Percentiles rank a stretch among this genome's conserved stretches.
phyloP scores from a whole-genome alignment of 2,329 filamentous ascomycete genomes.

The Tothia fuscella region DNA sequence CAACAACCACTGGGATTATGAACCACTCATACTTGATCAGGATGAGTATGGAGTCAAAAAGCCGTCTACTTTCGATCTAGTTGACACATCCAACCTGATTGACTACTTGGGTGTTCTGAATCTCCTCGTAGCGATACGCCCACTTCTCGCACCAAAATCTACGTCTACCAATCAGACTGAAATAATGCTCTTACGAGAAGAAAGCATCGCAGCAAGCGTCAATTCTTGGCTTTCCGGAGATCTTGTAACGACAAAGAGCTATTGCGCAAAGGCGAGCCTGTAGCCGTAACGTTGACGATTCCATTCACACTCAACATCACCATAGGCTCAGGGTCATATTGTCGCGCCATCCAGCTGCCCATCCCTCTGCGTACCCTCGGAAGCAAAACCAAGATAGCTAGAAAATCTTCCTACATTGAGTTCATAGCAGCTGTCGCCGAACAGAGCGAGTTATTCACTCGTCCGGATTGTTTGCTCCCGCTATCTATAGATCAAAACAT shows the following conservation, averaged over 20 bases:
- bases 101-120: conserved; percentile 36
- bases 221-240: no score
- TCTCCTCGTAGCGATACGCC: conserved; percentile 33
- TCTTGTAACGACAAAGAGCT: no score
- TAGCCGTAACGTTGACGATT: no score
- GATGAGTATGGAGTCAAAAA: conserved; percentile 29
- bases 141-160: conserved; percentile 33
- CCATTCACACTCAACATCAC: no score
- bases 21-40: conserved; percentile 31
- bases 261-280: no score
- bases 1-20: conserved; percentile 29
- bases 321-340: no score
- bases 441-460: conserved; percentile 3
- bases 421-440: conserved; percentile 16
- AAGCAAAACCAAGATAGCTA: conserved; percentile 19
- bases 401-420: conserved; percentile 23
- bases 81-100: conserved; percentile 42
- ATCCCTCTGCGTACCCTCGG: no score
- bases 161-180: conserved; percentile 41
- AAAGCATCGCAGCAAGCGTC: no score
- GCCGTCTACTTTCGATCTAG: conserved; percentile 39
- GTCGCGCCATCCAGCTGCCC: no score
- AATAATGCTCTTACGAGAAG: no score
- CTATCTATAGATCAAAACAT: no score
- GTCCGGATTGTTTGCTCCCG: no score